phyloP scores from a whole-genome alignment of 306 rosid genomes.

The Calophaca sinica region DNA sequence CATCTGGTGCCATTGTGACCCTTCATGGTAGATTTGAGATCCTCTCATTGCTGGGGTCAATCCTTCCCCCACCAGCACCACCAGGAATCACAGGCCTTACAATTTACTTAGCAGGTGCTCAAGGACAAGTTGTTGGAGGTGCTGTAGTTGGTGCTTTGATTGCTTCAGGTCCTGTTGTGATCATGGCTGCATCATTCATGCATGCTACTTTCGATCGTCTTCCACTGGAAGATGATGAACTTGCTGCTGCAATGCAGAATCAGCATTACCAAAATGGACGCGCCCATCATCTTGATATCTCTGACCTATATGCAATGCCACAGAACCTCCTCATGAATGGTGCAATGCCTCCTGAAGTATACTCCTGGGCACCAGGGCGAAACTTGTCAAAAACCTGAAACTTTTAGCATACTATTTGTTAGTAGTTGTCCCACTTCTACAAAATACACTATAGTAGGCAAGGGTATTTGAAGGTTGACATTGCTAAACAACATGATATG shows the following conservation, averaged over 20 bases:
- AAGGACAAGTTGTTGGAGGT: slow-evolving; percentile 90
- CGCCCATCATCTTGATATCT: slow-evolving; percentile 66
- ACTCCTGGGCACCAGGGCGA: slow-evolving; percentile 71
- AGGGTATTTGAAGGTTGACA: slow-evolving; percentile 18
- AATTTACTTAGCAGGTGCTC: slow-evolving; percentile 78
- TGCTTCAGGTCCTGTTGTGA: slow-evolving; percentile 82
- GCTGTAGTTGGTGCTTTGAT: slow-evolving; percentile 72
- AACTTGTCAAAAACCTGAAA: slow-evolving; percentile 67
- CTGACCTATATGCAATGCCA: slow-evolving; percentile 76
- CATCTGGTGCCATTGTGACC: slow-evolving; percentile 75
- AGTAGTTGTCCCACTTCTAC: slow-evolving; percentile 30
- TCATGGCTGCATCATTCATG: slow-evolving; percentile 91
- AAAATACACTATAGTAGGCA: slow-evolving; percentile 39
- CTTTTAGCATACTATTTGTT: slow-evolving; percentile 21
- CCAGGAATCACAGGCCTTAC: slow-evolving; percentile 79
- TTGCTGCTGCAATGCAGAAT: slow-evolving; percentile 64
- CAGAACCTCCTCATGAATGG: slow-evolving; percentile 73
- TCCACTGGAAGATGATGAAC: slow-evolving; percentile 76
- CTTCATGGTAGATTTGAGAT: slow-evolving; percentile 86
- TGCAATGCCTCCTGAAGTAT: slow-evolving; percentile 69
- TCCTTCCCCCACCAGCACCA: slow-evolving; percentile 88
- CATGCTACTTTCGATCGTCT: slow-evolving; percentile 82
- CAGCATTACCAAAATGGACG: slow-evolving; percentile 75
- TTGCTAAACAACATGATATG: slow-evolving; percentile 40
- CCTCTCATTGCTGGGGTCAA: slow-evolving; percentile 73